A percentile compares a stretch with the other conserved stretches of the same genome.
These are phyloP conservation scores for Prunus mume DNA, from an alignment of 306 rosid genomes.

Conservation along the genomic window DNA sequence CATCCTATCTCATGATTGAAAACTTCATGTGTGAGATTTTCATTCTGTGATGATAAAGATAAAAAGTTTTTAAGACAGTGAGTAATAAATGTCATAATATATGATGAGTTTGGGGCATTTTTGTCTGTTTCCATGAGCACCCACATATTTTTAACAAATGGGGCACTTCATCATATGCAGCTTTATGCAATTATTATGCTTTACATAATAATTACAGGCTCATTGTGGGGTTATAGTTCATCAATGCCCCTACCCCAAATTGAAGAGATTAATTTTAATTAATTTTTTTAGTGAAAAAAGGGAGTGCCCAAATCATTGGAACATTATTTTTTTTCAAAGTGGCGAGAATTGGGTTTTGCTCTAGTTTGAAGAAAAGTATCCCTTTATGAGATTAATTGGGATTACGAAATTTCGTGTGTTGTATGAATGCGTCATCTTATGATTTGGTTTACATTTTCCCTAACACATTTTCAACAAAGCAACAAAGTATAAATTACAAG, in stretches of 20 bases:
- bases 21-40: conserved; percentile 23
- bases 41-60: conserved; percentile 39
- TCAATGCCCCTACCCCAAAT: conserved; percentile 33
- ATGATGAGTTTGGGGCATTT: conserved; percentile 44
- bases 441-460: conserved; percentile 63
- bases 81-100: conserved; percentile 29
- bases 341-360: conserved; percentile 35
- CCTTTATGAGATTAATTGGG: conserved; percentile 40
- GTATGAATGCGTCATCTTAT: conserved; percentile 44
- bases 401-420: conserved; percentile 25
- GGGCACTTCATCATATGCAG: conserved; percentile 25
- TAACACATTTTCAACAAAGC: conserved; percentile 72
- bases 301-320: conserved; percentile 68
- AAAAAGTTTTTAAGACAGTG: conserved; percentile 39
- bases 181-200: background rate
- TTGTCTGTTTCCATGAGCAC: conserved; percentile 29
- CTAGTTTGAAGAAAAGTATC: conserved; percentile 69
- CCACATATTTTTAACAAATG: conserved; percentile 12
- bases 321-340: conserved; percentile 43
- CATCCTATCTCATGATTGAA: conserved; percentile 42
- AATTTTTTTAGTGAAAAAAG: conserved; percentile 26
- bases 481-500: conserved; percentile 32
- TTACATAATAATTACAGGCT: background rate
- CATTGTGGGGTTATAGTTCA: conserved; percentile 3
- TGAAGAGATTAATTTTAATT: conserved; percentile 8